phyloP scores from a whole-genome alignment of 2,329 filamentous ascomycete genomes.

The Tolypocladium ovalisporum region DNA sequence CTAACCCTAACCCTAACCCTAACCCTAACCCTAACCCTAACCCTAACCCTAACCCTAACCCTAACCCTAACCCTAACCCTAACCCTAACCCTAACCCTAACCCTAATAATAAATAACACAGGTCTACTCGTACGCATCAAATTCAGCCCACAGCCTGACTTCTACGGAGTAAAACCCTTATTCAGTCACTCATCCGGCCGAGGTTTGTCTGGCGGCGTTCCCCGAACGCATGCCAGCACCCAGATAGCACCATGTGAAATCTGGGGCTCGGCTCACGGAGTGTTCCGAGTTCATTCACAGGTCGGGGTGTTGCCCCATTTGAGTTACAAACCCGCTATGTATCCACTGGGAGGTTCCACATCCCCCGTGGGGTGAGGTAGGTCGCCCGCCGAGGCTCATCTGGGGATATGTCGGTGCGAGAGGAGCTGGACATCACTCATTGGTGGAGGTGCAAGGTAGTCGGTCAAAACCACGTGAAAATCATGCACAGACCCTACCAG shows the following conservation, averaged over 20 bases:
- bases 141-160: background rate
- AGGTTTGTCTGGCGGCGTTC: background rate
- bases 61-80: too few relatives aligned
- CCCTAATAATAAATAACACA: too few relatives aligned
- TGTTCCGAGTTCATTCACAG: background rate
- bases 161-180: background rate
- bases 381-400: background rate
- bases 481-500: background rate
- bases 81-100: too few relatives aligned
- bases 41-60: too few relatives aligned
- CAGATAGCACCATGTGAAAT: background rate
- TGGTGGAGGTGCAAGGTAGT: background rate
- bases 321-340: background rate
- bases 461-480: background rate
- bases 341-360: background rate
- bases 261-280: background rate
- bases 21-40: too few relatives aligned
- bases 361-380: background rate
- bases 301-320: background rate
- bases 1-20: too few relatives aligned
- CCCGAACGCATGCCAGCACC: background rate
- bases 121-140: too few relatives aligned
- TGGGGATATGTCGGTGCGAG: background rate
- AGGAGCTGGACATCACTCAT: background rate
- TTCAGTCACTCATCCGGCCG: background rate